These are phyloP conservation scores for Curvularia sp. DNA, from an alignment of 2,329 filamentous ascomycete genomes.

Conservation along the genomic window DNA sequence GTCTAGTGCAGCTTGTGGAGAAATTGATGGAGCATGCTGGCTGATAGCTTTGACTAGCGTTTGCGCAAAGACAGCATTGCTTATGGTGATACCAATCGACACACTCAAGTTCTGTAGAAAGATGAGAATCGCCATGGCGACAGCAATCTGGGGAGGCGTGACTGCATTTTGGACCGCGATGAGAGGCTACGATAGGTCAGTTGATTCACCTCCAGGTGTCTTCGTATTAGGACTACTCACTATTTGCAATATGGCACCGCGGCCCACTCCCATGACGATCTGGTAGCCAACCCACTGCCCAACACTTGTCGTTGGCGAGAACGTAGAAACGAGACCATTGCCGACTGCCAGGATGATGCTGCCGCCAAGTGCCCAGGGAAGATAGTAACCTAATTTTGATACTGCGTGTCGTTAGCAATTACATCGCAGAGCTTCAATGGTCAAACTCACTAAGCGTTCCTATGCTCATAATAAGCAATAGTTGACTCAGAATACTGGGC, in stretches of 20 bases:
- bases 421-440: neutral
- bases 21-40: constrained; percentile 35
- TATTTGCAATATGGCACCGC: constrained; percentile 37
- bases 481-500: constrained; percentile 43
- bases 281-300: constrained; percentile 42
- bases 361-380: constrained; percentile 40
- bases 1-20: constrained; percentile 26
- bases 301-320: constrained; percentile 40
- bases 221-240: constrained; percentile 12
- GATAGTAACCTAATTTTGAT: constrained; percentile 34
- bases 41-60: constrained; percentile 24
- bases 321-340: constrained; percentile 52
- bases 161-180: constrained; percentile 46
- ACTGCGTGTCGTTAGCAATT: constrained; percentile 21
- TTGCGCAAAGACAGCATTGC: constrained; percentile 39
- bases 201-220: neutral
- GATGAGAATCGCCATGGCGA: constrained; percentile 43
- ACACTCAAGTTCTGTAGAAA: constrained; percentile 49
- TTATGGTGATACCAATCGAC: constrained; percentile 40
- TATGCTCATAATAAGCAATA: constrained; percentile 28
- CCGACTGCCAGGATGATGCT: constrained; percentile 48
- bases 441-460: constrained; percentile 26
- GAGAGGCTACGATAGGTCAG: constrained; percentile 25
- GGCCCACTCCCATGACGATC: constrained; percentile 34
- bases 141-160: constrained; percentile 33